A percentile compares a stretch with the other conserved stretches of the same genome.
Conservation (phyloP, 2,329 filamentous ascomycete species). For the Coniochaeta sp. region DNA sequence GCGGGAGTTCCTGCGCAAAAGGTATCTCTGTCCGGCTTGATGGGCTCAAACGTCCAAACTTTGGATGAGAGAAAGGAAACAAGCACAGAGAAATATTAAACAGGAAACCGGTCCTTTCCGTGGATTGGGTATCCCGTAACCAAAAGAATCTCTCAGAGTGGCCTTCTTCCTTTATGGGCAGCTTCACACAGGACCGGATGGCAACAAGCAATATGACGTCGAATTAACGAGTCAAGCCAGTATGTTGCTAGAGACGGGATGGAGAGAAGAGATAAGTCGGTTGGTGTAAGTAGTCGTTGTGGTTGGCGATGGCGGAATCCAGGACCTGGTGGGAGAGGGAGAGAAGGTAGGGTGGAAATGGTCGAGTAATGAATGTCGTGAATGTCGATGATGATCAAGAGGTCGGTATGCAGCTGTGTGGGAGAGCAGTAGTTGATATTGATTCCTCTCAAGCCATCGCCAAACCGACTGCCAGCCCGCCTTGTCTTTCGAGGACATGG, state of each 20-base stretch:
- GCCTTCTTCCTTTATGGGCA: slow-evolving; percentile 12
- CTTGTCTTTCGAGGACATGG: slow-evolving; percentile 2
- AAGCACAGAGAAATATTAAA: slow-evolving; percentile 17
- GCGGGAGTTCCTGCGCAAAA: slow-evolving; percentile 9
- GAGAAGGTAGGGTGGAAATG: slow-evolving; percentile 6
- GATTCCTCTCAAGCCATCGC: slow-evolving; percentile 9
- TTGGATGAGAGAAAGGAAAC: slow-evolving; percentile 12
- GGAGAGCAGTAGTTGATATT: slow-evolving; percentile 19
- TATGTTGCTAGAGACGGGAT: slow-evolving; percentile 3
- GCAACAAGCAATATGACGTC: slow-evolving; percentile 30
- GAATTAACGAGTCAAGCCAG: slow-evolving; percentile 45
- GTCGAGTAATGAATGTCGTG: slow-evolving; percentile 17
- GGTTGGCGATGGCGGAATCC: slow-evolving; percentile 12
- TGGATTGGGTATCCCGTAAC: slow-evolving; percentile 16
- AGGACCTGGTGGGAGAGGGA: slow-evolving; percentile 7
- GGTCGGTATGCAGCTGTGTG: slow-evolving; percentile 9
- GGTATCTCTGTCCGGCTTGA: slow-evolving; percentile 4
- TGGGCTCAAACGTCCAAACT: not conserved
- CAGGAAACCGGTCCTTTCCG: slow-evolving; percentile 24
- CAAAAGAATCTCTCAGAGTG: slow-evolving; percentile 16
- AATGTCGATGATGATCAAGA: slow-evolving; percentile 14
- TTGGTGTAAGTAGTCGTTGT: slow-evolving; percentile 2
- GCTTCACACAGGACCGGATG: slow-evolving; percentile 9
- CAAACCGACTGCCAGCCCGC: slow-evolving; percentile 4
- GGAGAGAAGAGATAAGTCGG: not conserved